Evolutionary conservation across 805 yeast species (phyloP), one percentile per base, ranked within the genome.

Genomic region (Teunomyces cretensis): DNA sequence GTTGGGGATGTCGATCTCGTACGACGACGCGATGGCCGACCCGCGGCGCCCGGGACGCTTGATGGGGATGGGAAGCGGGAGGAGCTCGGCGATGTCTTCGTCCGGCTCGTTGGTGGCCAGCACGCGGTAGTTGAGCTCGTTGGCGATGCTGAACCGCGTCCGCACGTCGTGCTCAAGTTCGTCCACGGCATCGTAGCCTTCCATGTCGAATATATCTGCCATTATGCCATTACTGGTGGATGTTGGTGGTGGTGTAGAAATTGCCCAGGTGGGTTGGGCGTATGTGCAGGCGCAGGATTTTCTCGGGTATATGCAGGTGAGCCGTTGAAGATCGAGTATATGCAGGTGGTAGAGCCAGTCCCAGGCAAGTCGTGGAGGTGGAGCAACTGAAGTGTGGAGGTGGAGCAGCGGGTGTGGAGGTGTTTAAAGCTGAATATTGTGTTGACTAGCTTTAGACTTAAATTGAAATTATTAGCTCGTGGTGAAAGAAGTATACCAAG

Each of bases 121-220:
- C 38, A 45, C 16, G 38, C 51, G 17, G 42, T 65, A 65, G 54
- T 65, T 65, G 46, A 64, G 59, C 30, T 49, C 52, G 11, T 42
- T 38, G 6, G 45, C 12, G 2, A 39, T 7, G 27, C 9, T 16
- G 16, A 24, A n/a, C 14, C 30, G 38, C 3, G 17, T 24, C 33
- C 40, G 50, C 41, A 9, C 47, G 44, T 44, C 28, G 11, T 30
- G 27, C n/a, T 17, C 14, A 27, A 30, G 27, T 13, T 30, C 60
- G 48, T 56, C 62, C 41, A 62, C 62, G 50, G 14, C 32, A 30
- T 39, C 36, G 12, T 39, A 28, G 42, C 63, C 72, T 38, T 68
- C 72, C 72, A 68, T 67, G 36, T 54, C 48, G 44, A 68, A 68
- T 12, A 68, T 59, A 31, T 58, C 70, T 13, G 71, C 51, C 72